Evolutionary conservation across 139 green algal species (phyloP), one percentile per base, ranked within the genome.

Genomic region (Tetraselmis chui): DNA sequence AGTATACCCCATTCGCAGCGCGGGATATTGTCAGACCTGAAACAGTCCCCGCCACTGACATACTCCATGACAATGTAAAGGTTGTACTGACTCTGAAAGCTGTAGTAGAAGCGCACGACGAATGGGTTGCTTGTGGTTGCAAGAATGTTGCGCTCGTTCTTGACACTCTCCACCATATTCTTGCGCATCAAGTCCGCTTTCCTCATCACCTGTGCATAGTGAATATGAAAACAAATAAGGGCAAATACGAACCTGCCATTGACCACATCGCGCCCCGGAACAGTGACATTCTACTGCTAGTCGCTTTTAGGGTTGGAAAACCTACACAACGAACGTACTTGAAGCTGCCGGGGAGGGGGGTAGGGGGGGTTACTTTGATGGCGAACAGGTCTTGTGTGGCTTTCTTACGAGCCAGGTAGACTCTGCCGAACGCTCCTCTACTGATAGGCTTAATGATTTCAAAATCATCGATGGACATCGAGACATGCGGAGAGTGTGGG

Each of bases 11-110:
- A n/a, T n/a, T n/a, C n/a, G n/a, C n/a, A n/a, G n/a, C n/a, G n/a
- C n/a, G n/a, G n/a, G n/a, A n/a, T n/a, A n/a, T n/a, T n/a, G 28
- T 11, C 80, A 0, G 59, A 87, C 87, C 87, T 88, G 85, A 84
- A 94, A 59, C 89, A 89, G 92, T 98, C 95, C 0, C 95, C 95
- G 0, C 96, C 96, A 76, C 91, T 93, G 23, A 94, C 80, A 85
- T 98, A 99, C 89, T 99, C 96, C 95, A 99, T 99, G 24, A 99
- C 96, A 45, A 99, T 93, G 89, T 98, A 99, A 77, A 99, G 85
- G 88, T 98, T 97, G 78, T 97, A 89, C 25, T 86, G 85, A 23
- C 26, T 59, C 75, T 84, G 80, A 74, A 84, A 80, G 2, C 24
- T 59, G 67, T 80, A 84, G 30, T 67, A 32, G 29, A 81, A 82